Conservation (phyloP, 495 filamentous ascomycete species). For the Xylaria grammica region DNA sequence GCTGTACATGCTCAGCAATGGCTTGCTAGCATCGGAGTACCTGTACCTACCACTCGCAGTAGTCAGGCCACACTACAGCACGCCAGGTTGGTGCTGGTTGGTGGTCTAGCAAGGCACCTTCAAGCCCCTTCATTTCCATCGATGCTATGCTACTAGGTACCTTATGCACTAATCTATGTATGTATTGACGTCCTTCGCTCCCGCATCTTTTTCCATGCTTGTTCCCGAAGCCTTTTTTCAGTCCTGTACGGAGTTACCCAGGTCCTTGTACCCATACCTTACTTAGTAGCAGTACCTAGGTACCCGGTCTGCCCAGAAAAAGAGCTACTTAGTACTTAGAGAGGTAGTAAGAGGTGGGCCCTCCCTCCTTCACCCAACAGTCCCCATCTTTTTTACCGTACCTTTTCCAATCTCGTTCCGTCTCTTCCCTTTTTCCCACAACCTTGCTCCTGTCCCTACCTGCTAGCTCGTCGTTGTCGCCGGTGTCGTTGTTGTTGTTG, state of each 20-base stretch:
- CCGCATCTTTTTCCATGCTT: not conserved
- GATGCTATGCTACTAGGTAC: too few species aligned
- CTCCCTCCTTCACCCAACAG: conserved; percentile 20
- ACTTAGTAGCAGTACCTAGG: not conserved
- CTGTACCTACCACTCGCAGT: not conserved
- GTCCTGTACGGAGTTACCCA: too few species aligned
- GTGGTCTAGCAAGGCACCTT: conserved; percentile 3
- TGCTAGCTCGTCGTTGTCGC: not conserved
- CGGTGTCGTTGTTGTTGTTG: conserved; percentile 3
- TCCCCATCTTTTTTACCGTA: conserved; percentile 28
- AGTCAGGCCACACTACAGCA: not conserved
- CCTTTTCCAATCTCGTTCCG: conserved; percentile 21
- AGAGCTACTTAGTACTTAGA: not conserved
- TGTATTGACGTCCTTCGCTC: not conserved
- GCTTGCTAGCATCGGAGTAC: not conserved
- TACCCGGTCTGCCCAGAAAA: conserved; percentile 1
- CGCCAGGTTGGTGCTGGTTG: conserved; percentile 1
- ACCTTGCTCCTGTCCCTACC: not conserved
- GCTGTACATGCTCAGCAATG: conserved; percentile 6
- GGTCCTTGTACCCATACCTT: too few species aligned
- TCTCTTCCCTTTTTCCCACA: conserved; percentile 14
- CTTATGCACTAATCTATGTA: too few species aligned
- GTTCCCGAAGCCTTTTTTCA: too few species aligned
- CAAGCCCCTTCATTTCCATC: conserved; percentile 26
- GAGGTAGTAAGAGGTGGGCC: conserved; percentile 14